Percentiles rank a stretch among this genome's conserved stretches.
Conservation (phyloP, 768 basidiomycete genomes). For the Tricholoma sp. region DNA sequence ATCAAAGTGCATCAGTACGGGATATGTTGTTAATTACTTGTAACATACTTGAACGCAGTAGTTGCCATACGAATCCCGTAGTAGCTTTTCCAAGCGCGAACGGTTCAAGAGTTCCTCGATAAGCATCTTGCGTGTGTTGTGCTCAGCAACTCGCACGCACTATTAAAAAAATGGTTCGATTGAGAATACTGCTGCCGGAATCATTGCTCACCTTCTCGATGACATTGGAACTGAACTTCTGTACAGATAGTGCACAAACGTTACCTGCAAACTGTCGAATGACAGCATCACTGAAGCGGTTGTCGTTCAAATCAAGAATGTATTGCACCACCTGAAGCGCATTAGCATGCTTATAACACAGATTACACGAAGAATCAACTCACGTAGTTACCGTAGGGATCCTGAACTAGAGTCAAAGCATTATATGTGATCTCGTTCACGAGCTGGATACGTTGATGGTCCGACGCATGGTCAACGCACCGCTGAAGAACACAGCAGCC, state of each 20-base stretch:
- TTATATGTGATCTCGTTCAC: conserved; percentile 99
- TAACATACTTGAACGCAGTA: conserved; percentile 81
- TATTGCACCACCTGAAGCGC: conserved; percentile 86
- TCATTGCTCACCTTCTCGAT: conserved; percentile 75
- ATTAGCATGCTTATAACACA: conserved; percentile 4
- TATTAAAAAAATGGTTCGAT: conserved; percentile 19
- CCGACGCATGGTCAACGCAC: conserved; percentile 97
- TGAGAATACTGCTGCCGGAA: not conserved
- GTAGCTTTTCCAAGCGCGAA: conserved; percentile 88
- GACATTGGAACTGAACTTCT: conserved; percentile 99
- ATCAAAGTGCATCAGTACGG: not conserved
- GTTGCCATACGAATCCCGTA: conserved; percentile 95
- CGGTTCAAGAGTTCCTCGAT: conserved; percentile 95
- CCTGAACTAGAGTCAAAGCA: conserved; percentile 94
- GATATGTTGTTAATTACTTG: not conserved
- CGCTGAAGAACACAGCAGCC: conserved; percentile 98
- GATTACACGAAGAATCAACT: conserved; percentile 19
- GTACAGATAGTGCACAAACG: conserved; percentile 94
- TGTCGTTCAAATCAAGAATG: conserved; percentile 97
- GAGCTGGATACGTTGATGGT: conserved; percentile 90
- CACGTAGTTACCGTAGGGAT: conserved; percentile 92
- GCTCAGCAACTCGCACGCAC: conserved; percentile 94
- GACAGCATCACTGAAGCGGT: conserved; percentile 94
- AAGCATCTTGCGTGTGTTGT: conserved; percentile 87
- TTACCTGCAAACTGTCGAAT: conserved; percentile 98